Evolutionary conservation across 345 rosid genomes (phyloP), one percentile per base, ranked within the genome.

Genomic region (Barbarea vulgaris): DNA sequence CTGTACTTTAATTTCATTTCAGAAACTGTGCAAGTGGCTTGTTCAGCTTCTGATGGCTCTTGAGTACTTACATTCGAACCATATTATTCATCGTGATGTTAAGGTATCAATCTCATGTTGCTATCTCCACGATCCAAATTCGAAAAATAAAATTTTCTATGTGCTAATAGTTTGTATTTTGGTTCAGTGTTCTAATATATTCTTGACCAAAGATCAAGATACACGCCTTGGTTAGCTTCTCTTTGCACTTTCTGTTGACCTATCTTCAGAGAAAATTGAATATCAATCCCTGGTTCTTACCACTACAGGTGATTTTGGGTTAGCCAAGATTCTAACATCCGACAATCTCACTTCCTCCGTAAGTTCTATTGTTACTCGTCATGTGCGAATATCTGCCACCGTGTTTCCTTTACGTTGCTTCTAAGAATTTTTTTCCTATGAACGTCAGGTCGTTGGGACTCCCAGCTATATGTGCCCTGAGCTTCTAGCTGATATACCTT

Each of bases 391-490:
- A 67, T 12, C 24, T 52, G 51, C 51, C 72, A 52, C 46, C 1
- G 27, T 44, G 39, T 64, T 64, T 44, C 25, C 79, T 28, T 34
- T 44, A 9, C 6, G 11, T 18, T 41, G 53, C 48, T 51, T 83
- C 60, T 39, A 53, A 58, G 72, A 51, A 21, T 19, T 15, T 19
- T 34, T 52, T 22, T 67, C n/a, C 36, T 67, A 34, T 80, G 46
- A 33, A 56, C 58, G 84, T 62, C 78, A 92, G 97, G 97, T 92
- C 21, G 96, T 92, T 71, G 97, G 97, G 69, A 92, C 97, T 70
- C 97, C 97, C 5, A 92, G 97, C 83, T 92, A 92, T 77, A 92
- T 92, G 97, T 92, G 97, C 77, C 97, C 97, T 5, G 97, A 92
- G 85, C 96, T 92, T 75, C 93, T 92, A 65, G 94, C 97, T 79